These are phyloP conservation scores for Datisca glomerata DNA, from an alignment of 306 rosid species.

Conservation along the genomic window DNA sequence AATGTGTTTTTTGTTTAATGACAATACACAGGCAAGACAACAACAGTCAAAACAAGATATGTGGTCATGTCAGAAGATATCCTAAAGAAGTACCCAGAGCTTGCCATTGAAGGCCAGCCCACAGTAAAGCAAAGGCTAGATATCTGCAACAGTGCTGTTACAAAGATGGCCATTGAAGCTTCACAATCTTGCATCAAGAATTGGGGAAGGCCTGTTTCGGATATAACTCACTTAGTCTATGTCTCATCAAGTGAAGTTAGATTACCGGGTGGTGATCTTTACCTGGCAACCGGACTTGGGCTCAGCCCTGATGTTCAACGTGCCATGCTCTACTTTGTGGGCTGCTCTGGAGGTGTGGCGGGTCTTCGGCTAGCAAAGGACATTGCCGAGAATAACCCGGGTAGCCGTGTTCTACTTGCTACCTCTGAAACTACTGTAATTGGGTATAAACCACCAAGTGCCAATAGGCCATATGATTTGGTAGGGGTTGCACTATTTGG, in stretches of 20 bases:
- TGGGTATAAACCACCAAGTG: constrained; percentile 85
- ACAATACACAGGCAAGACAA: constrained; percentile 58
- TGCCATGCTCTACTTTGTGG: constrained; percentile 57
- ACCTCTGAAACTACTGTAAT: constrained; percentile 88
- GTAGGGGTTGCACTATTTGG: constrained; percentile 91
- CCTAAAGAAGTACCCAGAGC: constrained; percentile 53
- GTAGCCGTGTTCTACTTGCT: constrained; percentile 63
- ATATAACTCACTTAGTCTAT: constrained; percentile 73
- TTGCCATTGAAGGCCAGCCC: constrained; percentile 53
- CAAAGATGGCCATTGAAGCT: constrained; percentile 87
- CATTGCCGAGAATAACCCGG: constrained; percentile 88
- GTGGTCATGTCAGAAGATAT: constrained; percentile 94
- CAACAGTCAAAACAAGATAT: constrained; percentile 82
- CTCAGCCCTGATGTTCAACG: constrained; percentile 46
- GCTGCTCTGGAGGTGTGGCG: constrained; percentile 93
- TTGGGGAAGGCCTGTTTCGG: constrained; percentile 69
- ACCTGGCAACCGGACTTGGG: constrained; percentile 66
- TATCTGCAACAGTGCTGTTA: constrained; percentile 76
- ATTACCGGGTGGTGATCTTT: constrained; percentile 84
- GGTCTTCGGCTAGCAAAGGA: constrained; percentile 82
- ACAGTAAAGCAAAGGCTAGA: constrained; percentile 75
- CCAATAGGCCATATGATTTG: constrained; percentile 70
- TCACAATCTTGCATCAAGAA: constrained; percentile 59
- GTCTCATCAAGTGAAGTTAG: constrained; percentile 92
- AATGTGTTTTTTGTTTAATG: no score